phyloP scores from a whole-genome alignment of 2,329 filamentous ascomycete species.

The Cladophialophora bantiana region DNA sequence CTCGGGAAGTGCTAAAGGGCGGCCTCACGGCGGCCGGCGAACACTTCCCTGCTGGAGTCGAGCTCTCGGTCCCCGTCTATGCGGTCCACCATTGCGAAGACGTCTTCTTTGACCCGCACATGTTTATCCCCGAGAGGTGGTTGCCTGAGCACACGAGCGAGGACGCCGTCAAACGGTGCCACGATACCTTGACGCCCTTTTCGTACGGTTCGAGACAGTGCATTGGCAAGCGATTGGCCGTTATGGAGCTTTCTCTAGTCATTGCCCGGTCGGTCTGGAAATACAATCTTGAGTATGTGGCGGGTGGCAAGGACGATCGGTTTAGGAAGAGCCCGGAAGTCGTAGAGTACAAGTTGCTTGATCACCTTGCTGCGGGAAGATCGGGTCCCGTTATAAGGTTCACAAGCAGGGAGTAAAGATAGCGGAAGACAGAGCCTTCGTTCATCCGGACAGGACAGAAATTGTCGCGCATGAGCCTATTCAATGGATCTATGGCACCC shows the following conservation, averaged over 20 bases:
- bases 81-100: constrained; percentile 45
- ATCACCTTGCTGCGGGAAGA: background rate
- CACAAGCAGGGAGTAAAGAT: background rate
- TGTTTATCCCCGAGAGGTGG: constrained; percentile 35
- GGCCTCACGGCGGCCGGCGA: constrained; percentile 43
- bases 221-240: constrained; percentile 10
- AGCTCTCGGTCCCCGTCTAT: constrained; percentile 46
- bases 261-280: constrained; percentile 12
- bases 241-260: constrained; percentile 5
- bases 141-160: constrained; percentile 47
- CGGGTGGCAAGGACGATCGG: constrained; percentile 13
- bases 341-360: constrained; percentile 3
- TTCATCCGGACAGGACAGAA: background rate
- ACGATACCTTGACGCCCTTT: constrained; percentile 36
- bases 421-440: background rate
- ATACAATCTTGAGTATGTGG: constrained; percentile 8
- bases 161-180: constrained; percentile 50
- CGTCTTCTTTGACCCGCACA: constrained; percentile 43
- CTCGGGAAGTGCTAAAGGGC: constrained; percentile 43
- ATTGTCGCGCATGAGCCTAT: background rate
- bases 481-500: background rate
- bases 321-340: background rate
- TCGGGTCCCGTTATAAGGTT: background rate
- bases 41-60: constrained; percentile 43
- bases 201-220: constrained; percentile 17